A percentile compares a stretch with the other conserved stretches of the same genome.
phyloP scores from a whole-genome alignment of 2,329 filamentous ascomycete genomes.

The Sporothrix protearum region DNA sequence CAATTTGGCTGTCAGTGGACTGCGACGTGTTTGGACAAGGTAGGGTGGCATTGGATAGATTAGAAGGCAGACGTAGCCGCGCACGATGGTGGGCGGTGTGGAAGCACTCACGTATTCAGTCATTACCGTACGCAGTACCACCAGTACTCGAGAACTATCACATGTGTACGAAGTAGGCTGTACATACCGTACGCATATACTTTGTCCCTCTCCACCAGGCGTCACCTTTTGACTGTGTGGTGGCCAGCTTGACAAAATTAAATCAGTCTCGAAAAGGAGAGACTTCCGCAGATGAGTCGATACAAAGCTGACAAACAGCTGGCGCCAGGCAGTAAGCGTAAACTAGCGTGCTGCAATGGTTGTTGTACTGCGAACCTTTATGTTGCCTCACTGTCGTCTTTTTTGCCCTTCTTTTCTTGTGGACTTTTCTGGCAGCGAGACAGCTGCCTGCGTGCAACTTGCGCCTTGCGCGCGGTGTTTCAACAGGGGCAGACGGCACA shows the following conservation, averaged over 20 bases:
- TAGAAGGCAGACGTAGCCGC: not conserved
- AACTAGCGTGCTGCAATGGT: no score
- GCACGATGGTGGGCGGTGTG: not conserved
- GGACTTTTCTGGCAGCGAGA: not conserved
- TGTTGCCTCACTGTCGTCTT: no score
- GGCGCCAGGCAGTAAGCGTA: no score
- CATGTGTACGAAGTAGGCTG: not conserved
- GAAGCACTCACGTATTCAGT: not conserved
- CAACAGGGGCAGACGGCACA: conserved; percentile 4
- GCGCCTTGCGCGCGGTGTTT: conserved; percentile 15
- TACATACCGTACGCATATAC: no score
- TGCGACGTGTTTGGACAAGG: not conserved
- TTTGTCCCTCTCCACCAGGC: not conserved
- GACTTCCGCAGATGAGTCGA: no score
- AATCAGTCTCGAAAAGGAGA: no score
- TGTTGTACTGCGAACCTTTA: no score
- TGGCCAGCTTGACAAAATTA: not conserved
- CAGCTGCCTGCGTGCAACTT: not conserved
- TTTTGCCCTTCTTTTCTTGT: not conserved
- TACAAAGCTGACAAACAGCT: no score
- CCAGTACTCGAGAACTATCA: not conserved
- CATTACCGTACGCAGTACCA: no score
- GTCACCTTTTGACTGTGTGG: not conserved
- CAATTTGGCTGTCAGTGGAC: not conserved
- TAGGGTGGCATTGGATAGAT: not conserved